These are phyloP conservation scores for Umbilicus rupestris DNA, from an alignment of 164 flowering plant genomes.

Conservation along the genomic window DNA sequence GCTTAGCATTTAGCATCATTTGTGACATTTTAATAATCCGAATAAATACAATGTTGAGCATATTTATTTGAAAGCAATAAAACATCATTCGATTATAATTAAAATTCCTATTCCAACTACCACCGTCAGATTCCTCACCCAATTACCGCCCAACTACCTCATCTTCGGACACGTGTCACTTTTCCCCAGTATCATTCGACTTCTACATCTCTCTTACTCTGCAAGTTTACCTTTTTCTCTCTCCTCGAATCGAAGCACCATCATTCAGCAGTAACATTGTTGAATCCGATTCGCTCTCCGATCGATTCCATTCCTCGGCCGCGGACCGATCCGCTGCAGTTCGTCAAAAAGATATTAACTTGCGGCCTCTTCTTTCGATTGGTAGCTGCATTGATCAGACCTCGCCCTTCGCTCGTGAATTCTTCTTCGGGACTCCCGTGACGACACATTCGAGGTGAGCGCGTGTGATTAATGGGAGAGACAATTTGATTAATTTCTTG, in stretches of 20 bases:
- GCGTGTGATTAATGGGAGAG: background rate
- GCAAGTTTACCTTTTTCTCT: background rate
- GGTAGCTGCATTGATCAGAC: background rate
- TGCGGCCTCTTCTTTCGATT: background rate
- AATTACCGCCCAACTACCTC: conserved; percentile 8
- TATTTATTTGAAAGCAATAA: background rate
- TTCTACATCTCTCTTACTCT: background rate
- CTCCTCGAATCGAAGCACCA: background rate
- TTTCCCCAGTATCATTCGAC: background rate
- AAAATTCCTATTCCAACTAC: background rate
- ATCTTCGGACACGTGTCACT: conserved; percentile 5
- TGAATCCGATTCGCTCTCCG: background rate
- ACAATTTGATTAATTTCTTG: background rate
- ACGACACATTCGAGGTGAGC: conserved; percentile 1
- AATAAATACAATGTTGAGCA: background rate
- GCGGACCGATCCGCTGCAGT: background rate
- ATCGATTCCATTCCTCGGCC: conserved; percentile 2
- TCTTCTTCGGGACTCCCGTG: background rate
- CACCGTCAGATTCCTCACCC: conserved; percentile 5
- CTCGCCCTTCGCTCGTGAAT: background rate
- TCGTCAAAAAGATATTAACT: background rate
- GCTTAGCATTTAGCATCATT: too few relatives aligned
- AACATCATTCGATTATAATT: background rate
- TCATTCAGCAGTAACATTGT: background rate
- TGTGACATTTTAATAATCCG: background rate